Conservation (phyloP, 352 stramenopile species). For the Phytophthora litchii region DNA sequence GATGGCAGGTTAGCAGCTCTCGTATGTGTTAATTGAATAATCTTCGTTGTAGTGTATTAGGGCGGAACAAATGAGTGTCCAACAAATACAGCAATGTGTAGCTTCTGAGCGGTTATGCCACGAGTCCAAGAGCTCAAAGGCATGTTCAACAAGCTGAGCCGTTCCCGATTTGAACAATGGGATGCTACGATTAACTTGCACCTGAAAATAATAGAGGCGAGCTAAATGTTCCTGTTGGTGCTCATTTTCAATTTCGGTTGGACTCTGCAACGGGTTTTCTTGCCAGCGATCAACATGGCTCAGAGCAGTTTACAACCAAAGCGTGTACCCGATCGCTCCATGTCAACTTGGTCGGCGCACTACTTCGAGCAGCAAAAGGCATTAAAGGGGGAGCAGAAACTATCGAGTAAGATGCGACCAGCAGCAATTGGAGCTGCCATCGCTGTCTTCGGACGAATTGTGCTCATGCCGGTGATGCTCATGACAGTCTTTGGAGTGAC, state of each 20-base stretch:
- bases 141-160: not conserved
- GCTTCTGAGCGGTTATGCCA: not conserved
- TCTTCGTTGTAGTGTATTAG: not conserved
- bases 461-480: conserved; percentile 34
- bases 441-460: conserved; percentile 31
- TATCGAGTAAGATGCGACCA: conserved; percentile 24
- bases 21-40: not conserved
- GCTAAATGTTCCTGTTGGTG: not conserved
- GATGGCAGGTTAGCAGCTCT: too few species aligned
- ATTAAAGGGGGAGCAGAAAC: conserved; percentile 18
- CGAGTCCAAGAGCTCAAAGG: not conserved
- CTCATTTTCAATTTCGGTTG: conserved; percentile 15
- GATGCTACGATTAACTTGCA: not conserved
- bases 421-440: conserved; percentile 29
- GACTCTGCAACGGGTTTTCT: not conserved
- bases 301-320: conserved; percentile 1
- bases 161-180: conserved; percentile 1
- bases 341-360: conserved; percentile 24
- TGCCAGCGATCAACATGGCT: conserved; percentile 2
- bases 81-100: not conserved
- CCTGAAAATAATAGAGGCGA: not conserved
- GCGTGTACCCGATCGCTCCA: conserved; percentile 20
- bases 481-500: conserved; percentile 22
- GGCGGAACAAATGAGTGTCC: not conserved
- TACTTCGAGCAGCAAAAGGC: conserved; percentile 33